These are phyloP conservation scores for Penicillium nordicum DNA, from an alignment of 2,329 filamentous ascomycete genomes.

Conservation along the genomic window DNA sequence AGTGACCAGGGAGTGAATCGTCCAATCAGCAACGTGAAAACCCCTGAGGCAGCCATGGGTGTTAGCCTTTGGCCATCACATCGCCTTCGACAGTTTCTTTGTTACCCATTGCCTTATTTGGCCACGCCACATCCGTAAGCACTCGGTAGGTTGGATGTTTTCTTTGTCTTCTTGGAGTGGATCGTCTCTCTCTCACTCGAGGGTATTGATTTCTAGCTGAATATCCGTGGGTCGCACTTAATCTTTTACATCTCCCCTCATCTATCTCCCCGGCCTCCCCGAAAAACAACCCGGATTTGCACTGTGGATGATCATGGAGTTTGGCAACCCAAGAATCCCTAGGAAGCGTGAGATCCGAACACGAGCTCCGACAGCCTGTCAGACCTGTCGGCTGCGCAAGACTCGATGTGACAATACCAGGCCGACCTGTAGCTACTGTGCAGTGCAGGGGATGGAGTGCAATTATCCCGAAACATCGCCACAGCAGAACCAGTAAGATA, in stretches of 20 bases:
- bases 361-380: constrained; percentile 26
- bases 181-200: not conserved
- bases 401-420: constrained; percentile 26
- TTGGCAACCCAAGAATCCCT: constrained; percentile 9
- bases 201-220: constrained; percentile 8
- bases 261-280: constrained; percentile 17
- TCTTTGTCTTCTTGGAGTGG: constrained; percentile 14
- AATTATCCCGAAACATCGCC: constrained; percentile 24
- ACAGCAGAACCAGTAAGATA: constrained; percentile 20
- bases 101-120: constrained; percentile 9
- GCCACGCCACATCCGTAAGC: constrained; percentile 13
- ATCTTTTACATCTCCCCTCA: not conserved
- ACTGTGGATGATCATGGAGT: constrained; percentile 13
- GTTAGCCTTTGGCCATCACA: constrained; percentile 5
- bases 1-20: constrained; percentile 2
- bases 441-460: constrained; percentile 20
- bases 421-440: constrained; percentile 25
- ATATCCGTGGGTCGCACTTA: constrained; percentile 13
- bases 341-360: constrained; percentile 25
- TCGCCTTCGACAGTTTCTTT: constrained; percentile 18
- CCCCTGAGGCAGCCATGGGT: constrained; percentile 11
- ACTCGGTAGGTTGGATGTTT: constrained; percentile 8
- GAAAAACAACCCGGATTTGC: constrained; percentile 4
- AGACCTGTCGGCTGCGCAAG: constrained; percentile 25
- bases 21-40: constrained; percentile 7